Evolutionary conservation across 1,284 basidiomycete species (phyloP), one percentile per base, ranked within the genome.

Genomic region (Tremellales sp.): DNA sequence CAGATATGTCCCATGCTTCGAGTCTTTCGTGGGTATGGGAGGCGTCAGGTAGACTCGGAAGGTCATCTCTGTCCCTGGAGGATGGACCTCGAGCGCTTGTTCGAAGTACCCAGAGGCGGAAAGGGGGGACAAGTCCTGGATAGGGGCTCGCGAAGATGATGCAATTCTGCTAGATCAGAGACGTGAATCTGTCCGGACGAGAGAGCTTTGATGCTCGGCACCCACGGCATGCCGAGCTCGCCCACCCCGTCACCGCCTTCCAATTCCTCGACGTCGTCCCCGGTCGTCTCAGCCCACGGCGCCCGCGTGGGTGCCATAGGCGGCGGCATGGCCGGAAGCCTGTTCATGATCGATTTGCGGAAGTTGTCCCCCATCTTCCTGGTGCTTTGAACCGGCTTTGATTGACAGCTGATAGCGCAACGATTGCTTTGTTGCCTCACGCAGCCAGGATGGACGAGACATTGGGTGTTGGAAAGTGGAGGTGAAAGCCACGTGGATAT

Each of bases 1-100:
- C 64, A 97, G 81, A 2, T 94, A 82, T 0, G 84, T 83, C 7
- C 76, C 78, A 36, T 36, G 33, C 13, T 36, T 36, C 4, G 33
- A 36, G 6, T 36, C 33, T 2, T 74, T 73, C 79, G 33, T 17
- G 24, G 46, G 10, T 7, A 22, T 44, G 5, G 64, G 60, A 12
- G 73, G 79, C 0, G 87, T 85, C 67, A 90, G 86, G 73, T 92
- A 93, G 2, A 82, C 84, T 26, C 89, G 79, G 58, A 84, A 81
- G 43, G 84, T 81, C 4, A 88, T 79, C 29, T 76, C 79, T 21
- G 81, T 80, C 24, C 75, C 67, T 1, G 82, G 78, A 15, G 89
- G 82, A 0, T 79, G 65, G 26, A 93, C 83, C 61, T 89, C 84
- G 6, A 84, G 75, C 2, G 90, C 89, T 55, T 87, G 81, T 0